Base-by-base conservation (phyloP, 768 basidiomycete species). In the Kwoniella shandongensis region DNA sequence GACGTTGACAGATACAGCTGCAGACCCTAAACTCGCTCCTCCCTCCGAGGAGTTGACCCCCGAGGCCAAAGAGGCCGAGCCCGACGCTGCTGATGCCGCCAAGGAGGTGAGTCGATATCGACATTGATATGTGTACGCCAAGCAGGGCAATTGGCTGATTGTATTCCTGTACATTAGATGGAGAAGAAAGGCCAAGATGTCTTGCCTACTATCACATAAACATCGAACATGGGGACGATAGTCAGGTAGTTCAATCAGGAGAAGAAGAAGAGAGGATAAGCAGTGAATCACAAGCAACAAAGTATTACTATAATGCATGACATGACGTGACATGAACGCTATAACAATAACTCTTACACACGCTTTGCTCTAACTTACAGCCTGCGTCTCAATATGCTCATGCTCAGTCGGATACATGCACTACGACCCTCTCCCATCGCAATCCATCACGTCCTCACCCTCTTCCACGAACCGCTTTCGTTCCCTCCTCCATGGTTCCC, bases 401-500 rank as follows among this genome's bases (percentile, higher is more conserved):
- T n/a, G n/a, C n/a, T n/a, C 6, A 45, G 15, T 23, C 44, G 26
- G 13, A 15, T 36, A 20, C 20, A 26, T 13, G 10, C 5, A 4
- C 55, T 30, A 67, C 38, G 59, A 59, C 10, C 65, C 66, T 44
- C 69, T 22, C 4, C 72, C 69, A 65, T 67, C 68, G 42, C 63
- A 67, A 38, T 70, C 69, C 70, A 72, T 72, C 15, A 73, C 71
- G 36, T 73, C 71, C 59, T 71, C 67, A 1, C 69, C 72, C 41
- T 74, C 65, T 44, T 70, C 69, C 15, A 69, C 67, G 50, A 62
- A 69, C 51, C 57, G 48, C 65, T 69, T 69, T 48, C 91, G 78
- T 76, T 93, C 91, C 30, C 80, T 82, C 72, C 79, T 81, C 90
- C 91, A 97, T 8, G 89, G 90, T 66, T 88, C 88, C 87, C 87